Evolutionary conservation across 176 grass and related monocot genomes (phyloP), one percentile per base, ranked within the genome.

Genomic region (Zea luxurians): DNA sequence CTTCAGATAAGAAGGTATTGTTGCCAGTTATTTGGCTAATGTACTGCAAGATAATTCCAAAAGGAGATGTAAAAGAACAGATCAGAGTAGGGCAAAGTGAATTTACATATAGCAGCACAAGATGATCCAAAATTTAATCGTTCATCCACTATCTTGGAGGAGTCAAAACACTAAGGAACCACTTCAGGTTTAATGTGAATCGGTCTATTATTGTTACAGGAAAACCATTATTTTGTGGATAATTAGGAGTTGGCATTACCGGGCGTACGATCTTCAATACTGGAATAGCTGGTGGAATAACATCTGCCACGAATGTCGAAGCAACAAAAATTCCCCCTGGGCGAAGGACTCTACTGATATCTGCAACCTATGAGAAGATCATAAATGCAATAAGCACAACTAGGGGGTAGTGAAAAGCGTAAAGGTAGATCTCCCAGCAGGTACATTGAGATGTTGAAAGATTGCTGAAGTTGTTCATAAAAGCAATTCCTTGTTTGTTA

Each of bases 291-390:
- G 85, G 85, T 10, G 85, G 91, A 43, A 94, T 47, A 79, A 68
- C 12, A 85, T 97, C 95, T 83, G 66, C 38, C 49, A 97, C 54
- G 15, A 92, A 94, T 61, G 91, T 97, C 13, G 91, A 94, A 73
- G 89, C 95, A 58, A 97, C 87, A 81, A 97, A 97, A 50, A 94
- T 42, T 48, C 89, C 94, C 41, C 95, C 95, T 64, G 89, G 91
- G 48, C 85, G 64, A 66, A 97, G 87, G 75, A 94, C 83, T 78
- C 91, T 77, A 60, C 91, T 97, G 78, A 97, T 90, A 82, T 97
- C 95, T 68, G 91, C 95, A 57, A 94, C 87, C 91, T 94, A 65
- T 43, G 66, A 71, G 62, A 80, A 69, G 17, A 44, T 15, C 12
- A 61, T 9, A 61, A 61, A 61, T 2, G 64, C 11, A 61, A 45